Percentiles rank a stretch among this genome's conserved stretches.
Evolutionary conservation across 768 basidiomycete genomes (phyloP).

Genomic region (Melanogaster broomeanus): DNA sequence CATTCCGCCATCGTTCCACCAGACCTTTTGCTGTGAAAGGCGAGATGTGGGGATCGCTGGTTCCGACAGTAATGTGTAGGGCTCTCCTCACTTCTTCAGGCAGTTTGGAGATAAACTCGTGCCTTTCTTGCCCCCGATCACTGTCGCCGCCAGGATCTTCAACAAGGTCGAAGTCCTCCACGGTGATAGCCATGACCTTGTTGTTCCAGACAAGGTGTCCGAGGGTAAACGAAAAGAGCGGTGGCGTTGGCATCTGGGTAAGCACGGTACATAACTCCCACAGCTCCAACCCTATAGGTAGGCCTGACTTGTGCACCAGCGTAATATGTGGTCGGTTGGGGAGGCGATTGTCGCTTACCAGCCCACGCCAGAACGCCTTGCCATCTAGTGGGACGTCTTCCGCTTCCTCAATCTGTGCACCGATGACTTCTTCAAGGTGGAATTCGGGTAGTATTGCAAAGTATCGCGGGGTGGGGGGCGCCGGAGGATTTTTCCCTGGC

Average conservation of each 20-base stretch:
- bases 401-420: slow-evolving; percentile 36
- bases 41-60: slow-evolving; percentile 45
- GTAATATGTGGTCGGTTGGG: slow-evolving; percentile 79
- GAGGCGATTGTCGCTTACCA: slow-evolving; percentile 52
- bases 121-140: slow-evolving; percentile 37
- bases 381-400: slow-evolving; percentile 33
- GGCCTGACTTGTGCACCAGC: slow-evolving; percentile 69
- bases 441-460: slow-evolving; percentile 79
- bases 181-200: slow-evolving; percentile 76
- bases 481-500: slow-evolving; percentile 35
- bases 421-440: slow-evolving; percentile 54
- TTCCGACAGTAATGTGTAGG: slow-evolving; percentile 91
- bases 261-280: slow-evolving; percentile 42
- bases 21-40: slow-evolving; percentile 73
- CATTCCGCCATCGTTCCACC: slow-evolving; percentile 55
- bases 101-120: slow-evolving; percentile 49
- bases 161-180: slow-evolving; percentile 55
- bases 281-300: slow-evolving; percentile 36
- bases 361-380: slow-evolving; percentile 46
- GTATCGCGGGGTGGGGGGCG: slow-evolving; percentile 54
- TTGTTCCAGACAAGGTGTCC: slow-evolving; percentile 72
- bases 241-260: slow-evolving; percentile 33
- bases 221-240: slow-evolving; percentile 63
- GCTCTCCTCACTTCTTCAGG: slow-evolving; percentile 46
- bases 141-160: slow-evolving; percentile 29